These are phyloP conservation scores for Artemisia annua DNA, from an alignment of 129 eudicot genomes.

Conservation along the genomic window DNA sequence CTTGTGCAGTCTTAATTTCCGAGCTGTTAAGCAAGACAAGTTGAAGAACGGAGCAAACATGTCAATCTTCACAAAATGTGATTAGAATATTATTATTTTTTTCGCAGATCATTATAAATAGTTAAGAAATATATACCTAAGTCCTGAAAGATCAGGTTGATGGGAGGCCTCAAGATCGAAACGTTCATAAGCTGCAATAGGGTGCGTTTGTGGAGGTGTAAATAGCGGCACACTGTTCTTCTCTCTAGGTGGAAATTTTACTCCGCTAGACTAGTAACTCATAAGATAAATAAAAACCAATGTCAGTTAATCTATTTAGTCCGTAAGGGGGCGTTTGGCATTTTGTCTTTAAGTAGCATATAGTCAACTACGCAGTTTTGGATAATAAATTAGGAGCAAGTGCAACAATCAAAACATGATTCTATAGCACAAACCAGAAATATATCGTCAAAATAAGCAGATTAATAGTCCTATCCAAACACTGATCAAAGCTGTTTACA, in stretches of 20 bases:
- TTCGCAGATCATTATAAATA: too few species aligned
- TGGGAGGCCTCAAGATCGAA: constrained; percentile 82
- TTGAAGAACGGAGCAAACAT: too few species aligned
- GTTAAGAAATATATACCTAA: constrained; percentile 45
- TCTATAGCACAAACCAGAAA: too few species aligned
- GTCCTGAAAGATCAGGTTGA: constrained; percentile 62
- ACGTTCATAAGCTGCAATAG: constrained; percentile 15
- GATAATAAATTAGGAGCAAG: too few species aligned
- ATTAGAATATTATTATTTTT: not conserved
- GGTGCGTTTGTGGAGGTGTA: constrained; percentile 76
- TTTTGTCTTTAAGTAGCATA: too few species aligned
- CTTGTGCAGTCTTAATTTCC: constrained; percentile 67
- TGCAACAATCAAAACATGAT: too few species aligned
- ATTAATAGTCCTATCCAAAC: too few species aligned
- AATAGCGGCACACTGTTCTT: constrained; percentile 81
- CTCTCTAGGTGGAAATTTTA: constrained; percentile 83
- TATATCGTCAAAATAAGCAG: too few species aligned
- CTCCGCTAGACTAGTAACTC: constrained; percentile 62
- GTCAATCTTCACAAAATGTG: not conserved
- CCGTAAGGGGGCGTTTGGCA: too few species aligned
- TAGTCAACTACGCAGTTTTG: too few species aligned
- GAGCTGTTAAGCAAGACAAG: constrained; percentile 34
- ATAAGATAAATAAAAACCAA: not conserved
- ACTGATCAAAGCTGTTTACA: too few species aligned
- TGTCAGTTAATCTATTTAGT: too few species aligned